These are phyloP conservation scores for Omphalea diandra DNA, from an alignment of 441 rosid species.

Conservation along the genomic window DNA sequence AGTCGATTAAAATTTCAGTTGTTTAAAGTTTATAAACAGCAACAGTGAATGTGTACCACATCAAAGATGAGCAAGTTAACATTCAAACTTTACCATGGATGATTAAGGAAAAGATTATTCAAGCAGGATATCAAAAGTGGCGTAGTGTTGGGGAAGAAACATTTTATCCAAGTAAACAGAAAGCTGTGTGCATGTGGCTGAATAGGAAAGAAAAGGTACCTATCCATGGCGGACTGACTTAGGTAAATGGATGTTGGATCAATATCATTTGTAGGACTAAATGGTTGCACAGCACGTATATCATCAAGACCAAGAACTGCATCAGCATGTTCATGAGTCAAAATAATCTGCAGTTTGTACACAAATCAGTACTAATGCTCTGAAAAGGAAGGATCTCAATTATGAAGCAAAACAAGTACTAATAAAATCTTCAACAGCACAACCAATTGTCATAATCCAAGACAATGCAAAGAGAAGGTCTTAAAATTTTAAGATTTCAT, in stretches of 20 bases:
- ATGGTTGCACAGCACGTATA: constrained; percentile 81
- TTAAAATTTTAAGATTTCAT: neutral
- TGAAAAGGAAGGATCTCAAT: neutral
- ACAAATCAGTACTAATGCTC: constrained; percentile 29
- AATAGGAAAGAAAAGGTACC: constrained; percentile 42
- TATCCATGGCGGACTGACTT: constrained; percentile 73
- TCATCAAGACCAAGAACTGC: constrained; percentile 97
- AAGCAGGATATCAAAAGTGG: neutral
- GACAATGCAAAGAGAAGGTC: neutral
- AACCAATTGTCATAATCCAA: constrained; percentile 3
- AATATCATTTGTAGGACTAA: constrained; percentile 80
- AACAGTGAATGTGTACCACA: neutral
- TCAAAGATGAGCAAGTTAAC: neutral
- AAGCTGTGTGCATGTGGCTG: neutral
- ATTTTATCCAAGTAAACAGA: neutral
- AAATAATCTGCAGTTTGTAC: constrained; percentile 65
- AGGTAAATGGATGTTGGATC: constrained; percentile 79
- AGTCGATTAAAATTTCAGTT: neutral
- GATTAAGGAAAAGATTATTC: neutral
- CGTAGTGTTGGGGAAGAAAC: neutral
- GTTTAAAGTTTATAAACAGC: neutral
- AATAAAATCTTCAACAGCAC: neutral
- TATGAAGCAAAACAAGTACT: constrained; percentile 1
- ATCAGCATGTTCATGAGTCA: constrained; percentile 99
- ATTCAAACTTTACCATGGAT: neutral